Base-by-base conservation (phyloP, 352 stramenopile genomes). In the Phytopythium ostracodes region DNA sequence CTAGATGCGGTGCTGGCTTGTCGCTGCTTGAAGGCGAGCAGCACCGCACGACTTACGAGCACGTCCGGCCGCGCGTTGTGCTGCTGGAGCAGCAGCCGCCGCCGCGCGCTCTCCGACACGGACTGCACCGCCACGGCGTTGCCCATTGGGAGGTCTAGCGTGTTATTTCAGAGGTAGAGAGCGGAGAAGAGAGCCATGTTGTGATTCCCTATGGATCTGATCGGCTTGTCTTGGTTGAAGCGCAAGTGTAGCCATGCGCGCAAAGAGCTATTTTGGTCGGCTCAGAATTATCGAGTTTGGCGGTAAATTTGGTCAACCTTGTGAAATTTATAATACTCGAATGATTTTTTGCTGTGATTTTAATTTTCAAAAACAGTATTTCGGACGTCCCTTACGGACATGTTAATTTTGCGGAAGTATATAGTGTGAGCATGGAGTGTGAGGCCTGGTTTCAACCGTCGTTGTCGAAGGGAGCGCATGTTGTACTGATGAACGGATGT, bases 391-490 rank as follows among this genome's bases (percentile, higher is more conserved):
- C 73, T 70, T 71, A 82, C 76, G 73, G 44, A 84, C 68, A 76
- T 75, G 7, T 71, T 60, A 2, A 53, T 1, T 36, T 2, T 1
- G 1, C 10, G 1, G 0, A 0, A 57, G 0, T 80, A 84, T 80
- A 81, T 27, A 56, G 10, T 18, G 11, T 3, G 38, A 63, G 49
- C 14, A 1, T 7, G 0, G 2, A 40, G 1, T 24, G 20, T 10
- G 8, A 9, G 7, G 0, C 2, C 0, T 47, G 1, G 25, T 7
- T 51, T 27, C 25, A 85, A 75, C 73, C 77, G 79, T 87, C 79
- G 73, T 86, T 89, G 79, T 89, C 79, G 79, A 82, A 80, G 79
- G 79, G 75, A 87, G 75, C 64, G 72, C 67, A 71, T 69, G 70
- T 84, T 86, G 77, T 81, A 64, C 75, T 76, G 61, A 89, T 89